Evolutionary conservation across 192 early-diverging fungal species (phyloP).

Genomic region (Funneliformis geosporum): DNA sequence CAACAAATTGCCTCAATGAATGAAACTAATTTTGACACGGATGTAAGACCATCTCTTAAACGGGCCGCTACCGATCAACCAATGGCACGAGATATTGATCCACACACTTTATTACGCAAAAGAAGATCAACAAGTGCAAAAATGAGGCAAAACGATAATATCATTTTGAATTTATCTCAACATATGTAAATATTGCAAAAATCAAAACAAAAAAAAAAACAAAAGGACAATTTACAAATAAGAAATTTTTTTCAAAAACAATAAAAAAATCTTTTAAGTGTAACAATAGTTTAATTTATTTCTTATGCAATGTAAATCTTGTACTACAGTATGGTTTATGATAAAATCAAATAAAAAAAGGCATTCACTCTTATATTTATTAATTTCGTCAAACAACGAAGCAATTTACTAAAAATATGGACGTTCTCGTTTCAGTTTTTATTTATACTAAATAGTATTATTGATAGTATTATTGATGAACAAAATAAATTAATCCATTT

Average conservation of each 20-base stretch:
- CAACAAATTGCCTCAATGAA: background rate
- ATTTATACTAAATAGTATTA: too few relatives aligned
- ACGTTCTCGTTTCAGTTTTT: too few relatives aligned
- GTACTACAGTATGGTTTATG: background rate
- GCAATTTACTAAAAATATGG: too few relatives aligned
- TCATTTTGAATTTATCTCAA: background rate
- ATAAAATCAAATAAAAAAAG: background rate
- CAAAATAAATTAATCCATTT: too few relatives aligned
- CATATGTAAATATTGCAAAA: background rate
- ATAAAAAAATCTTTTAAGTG: background rate
- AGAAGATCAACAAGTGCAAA: constrained; percentile 10
- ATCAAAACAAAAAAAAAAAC: too few relatives aligned
- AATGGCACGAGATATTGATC: background rate
- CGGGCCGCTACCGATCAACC: background rate
- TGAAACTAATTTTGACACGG: background rate
- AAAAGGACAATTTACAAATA: background rate
- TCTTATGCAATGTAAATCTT: background rate
- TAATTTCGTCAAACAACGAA: background rate
- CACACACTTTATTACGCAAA: background rate
- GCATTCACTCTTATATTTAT: background rate
- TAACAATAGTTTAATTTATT: background rate
- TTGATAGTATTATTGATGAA: too few relatives aligned
- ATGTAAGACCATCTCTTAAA: background rate
- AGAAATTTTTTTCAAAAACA: background rate
- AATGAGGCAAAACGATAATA: background rate